Evolutionary conservation across 768 basidiomycete species (phyloP).

Genomic region (Phylloporus arenicola): DNA sequence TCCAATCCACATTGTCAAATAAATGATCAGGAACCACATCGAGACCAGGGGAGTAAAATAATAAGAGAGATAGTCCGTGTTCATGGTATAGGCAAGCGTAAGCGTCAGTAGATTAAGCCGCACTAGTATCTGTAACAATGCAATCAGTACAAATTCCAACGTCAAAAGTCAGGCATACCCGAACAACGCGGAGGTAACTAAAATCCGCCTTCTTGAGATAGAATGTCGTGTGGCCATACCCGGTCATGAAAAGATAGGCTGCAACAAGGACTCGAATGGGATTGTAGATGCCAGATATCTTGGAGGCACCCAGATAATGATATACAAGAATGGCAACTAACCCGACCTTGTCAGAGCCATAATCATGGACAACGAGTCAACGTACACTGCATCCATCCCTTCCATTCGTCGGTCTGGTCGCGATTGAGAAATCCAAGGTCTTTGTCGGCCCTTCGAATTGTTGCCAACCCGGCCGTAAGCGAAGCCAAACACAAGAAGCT

Average conservation of each 20-base stretch:
- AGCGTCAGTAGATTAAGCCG: conserved; percentile 82
- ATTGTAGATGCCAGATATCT: conserved; percentile 90
- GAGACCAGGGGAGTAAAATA: conserved; percentile 90
- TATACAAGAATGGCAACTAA: conserved; percentile 87
- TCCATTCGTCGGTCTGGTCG: conserved; percentile 96
- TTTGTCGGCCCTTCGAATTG: conserved; percentile 66
- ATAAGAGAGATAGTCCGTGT: conserved; percentile 86
- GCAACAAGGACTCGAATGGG: conserved; percentile 85
- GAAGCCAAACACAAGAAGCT: conserved; percentile 48
- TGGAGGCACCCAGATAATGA: conserved; percentile 87
- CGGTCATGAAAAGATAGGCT: conserved; percentile 88
- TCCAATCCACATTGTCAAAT: conserved; percentile 68
- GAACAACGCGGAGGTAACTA: conserved; percentile 69
- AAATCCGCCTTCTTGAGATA: conserved; percentile 90
- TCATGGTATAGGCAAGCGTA: conserved; percentile 82
- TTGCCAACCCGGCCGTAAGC: conserved; percentile 55
- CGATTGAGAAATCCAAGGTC: conserved; percentile 87
- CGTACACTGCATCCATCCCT: conserved; percentile 96
- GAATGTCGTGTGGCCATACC: conserved; percentile 85
- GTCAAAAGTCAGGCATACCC: conserved; percentile 37
- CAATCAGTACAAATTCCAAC: conserved; percentile 1
- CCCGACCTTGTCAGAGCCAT: conserved; percentile 1
- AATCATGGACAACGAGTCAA: conserved; percentile 2
- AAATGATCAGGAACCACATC: conserved; percentile 86
- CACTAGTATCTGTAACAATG: conserved; percentile 53